Conservation (phyloP, 129 eudicot genomes). For the Arctium lappa region DNA sequence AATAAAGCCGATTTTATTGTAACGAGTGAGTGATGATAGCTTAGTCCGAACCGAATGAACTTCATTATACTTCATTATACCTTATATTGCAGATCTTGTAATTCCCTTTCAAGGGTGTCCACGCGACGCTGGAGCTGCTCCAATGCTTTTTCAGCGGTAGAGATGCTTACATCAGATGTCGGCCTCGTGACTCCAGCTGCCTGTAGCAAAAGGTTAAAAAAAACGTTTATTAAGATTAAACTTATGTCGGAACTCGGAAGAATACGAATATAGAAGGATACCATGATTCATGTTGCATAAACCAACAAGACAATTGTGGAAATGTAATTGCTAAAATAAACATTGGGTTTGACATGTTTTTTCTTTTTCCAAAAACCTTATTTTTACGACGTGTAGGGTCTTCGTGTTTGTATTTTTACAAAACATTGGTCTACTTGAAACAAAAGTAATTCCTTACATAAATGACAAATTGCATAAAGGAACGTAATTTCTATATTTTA, state of each 20-base stretch:
- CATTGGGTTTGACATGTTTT: no score
- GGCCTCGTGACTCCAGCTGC: slow-evolving; percentile 66
- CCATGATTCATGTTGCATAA: no score
- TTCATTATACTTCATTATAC: slow-evolving; percentile 23
- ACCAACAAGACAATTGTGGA: no score
- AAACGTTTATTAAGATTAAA: neutral
- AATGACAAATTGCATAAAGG: no score
- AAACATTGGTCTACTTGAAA: no score
- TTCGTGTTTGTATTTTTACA: no score
- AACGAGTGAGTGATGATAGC: neutral
- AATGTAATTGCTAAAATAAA: no score
- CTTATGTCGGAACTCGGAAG: neutral
- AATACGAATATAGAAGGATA: neutral
- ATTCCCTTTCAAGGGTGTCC: slow-evolving; percentile 56
- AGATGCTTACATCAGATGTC: slow-evolving; percentile 42
- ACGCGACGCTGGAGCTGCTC: slow-evolving; percentile 52
- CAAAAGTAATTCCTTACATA: no score
- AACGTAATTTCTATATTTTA: no score
- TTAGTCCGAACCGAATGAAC: neutral
- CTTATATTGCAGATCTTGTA: slow-evolving; percentile 64
- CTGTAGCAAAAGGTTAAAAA: slow-evolving; percentile 28
- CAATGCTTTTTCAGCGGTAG: slow-evolving; percentile 79
- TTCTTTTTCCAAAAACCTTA: no score
- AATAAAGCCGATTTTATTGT: neutral
- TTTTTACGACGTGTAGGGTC: no score